These are phyloP conservation scores for Penstemon davidsonii DNA, from an alignment of 257 asterid genomes.

Conservation along the genomic window DNA sequence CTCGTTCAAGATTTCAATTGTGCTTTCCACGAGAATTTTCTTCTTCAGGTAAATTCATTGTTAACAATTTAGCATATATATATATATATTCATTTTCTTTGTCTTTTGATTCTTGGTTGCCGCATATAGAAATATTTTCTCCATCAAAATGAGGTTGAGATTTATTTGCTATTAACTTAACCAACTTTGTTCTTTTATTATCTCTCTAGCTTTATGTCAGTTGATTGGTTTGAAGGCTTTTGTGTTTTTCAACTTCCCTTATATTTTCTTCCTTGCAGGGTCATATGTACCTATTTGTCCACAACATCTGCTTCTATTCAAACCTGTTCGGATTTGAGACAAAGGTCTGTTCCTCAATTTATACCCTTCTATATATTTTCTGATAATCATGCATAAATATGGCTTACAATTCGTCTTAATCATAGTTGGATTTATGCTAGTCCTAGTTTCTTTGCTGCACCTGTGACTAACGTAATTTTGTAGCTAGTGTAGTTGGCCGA, in stretches of 20 bases:
- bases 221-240: conserved; percentile 2
- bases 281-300: conserved; percentile 88
- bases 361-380: neutral
- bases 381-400: neutral
- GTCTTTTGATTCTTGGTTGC: conserved; percentile 12
- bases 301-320: conserved; percentile 87
- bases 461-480: conserved; percentile 6
- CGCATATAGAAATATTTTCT: conserved; percentile 22
- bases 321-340: conserved; percentile 97
- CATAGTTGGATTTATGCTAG: too few species aligned
- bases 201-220: conserved; percentile 14
- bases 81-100: neutral
- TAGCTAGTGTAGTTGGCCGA: neutral
- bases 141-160: conserved; percentile 12
- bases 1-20: conserved; percentile 96
- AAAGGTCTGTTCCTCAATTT: conserved; percentile 54
- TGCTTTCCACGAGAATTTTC: conserved; percentile 94
- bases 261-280: conserved; percentile 67
- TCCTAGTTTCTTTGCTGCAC: too few species aligned
- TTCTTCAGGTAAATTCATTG: conserved; percentile 73
- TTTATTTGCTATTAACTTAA: conserved; percentile 10
- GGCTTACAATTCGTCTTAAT: too few species aligned
- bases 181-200: conserved; percentile 4
- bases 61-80: conserved; percentile 10
- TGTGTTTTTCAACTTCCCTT: conserved; percentile 5